phyloP scores from a whole-genome alignment of 2,329 filamentous ascomycete species.

The Pyrenochaeta sp. region DNA sequence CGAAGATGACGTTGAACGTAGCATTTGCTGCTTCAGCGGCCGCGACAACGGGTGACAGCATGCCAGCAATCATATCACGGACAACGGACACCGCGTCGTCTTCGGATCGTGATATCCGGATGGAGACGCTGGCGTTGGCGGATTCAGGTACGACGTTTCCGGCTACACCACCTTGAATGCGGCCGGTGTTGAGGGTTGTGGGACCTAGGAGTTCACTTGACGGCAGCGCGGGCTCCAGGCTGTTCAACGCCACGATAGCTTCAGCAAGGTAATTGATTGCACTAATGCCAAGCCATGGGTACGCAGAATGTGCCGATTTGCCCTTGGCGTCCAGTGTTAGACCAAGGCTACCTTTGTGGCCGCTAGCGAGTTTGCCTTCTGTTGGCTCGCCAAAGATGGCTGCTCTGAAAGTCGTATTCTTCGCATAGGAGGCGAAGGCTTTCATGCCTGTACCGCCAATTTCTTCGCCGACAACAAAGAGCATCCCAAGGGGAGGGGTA shows the following conservation, averaged over 20 bases:
- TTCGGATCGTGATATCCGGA: slow-evolving; percentile 48
- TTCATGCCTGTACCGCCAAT: slow-evolving; percentile 80
- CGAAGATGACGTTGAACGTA: slow-evolving; percentile 23
- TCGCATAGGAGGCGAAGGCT: slow-evolving; percentile 43
- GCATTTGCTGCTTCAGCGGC: slow-evolving; percentile 23
- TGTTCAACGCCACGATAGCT: slow-evolving; percentile 70
- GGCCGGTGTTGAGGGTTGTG: slow-evolving; percentile 86
- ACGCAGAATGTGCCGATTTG: slow-evolving; percentile 83
- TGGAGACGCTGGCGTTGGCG: slow-evolving; percentile 72
- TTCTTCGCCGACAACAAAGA: slow-evolving; percentile 83
- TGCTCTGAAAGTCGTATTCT: slow-evolving; percentile 63
- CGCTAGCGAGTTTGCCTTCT: slow-evolving; percentile 81
- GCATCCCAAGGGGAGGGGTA: slow-evolving; percentile 50
- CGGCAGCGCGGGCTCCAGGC: slow-evolving; percentile 56
- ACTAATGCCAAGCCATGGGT: slow-evolving; percentile 85
- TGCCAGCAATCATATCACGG: slow-evolving; percentile 25
- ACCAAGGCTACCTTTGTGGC: slow-evolving; percentile 83
- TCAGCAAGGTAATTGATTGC: slow-evolving; percentile 81
- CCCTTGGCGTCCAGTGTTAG: slow-evolving; percentile 74
- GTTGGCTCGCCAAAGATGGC: slow-evolving; percentile 94
- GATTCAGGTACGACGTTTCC: slow-evolving; percentile 82
- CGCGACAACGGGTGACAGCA: slow-evolving; percentile 22
- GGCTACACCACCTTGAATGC: slow-evolving; percentile 82
- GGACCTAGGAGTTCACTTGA: slow-evolving; percentile 29
- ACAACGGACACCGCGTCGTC: slow-evolving; percentile 25